Evolutionary conservation across 2,329 filamentous ascomycete species (phyloP).

Genomic region (Coccinonectria pachysandricola): DNA sequence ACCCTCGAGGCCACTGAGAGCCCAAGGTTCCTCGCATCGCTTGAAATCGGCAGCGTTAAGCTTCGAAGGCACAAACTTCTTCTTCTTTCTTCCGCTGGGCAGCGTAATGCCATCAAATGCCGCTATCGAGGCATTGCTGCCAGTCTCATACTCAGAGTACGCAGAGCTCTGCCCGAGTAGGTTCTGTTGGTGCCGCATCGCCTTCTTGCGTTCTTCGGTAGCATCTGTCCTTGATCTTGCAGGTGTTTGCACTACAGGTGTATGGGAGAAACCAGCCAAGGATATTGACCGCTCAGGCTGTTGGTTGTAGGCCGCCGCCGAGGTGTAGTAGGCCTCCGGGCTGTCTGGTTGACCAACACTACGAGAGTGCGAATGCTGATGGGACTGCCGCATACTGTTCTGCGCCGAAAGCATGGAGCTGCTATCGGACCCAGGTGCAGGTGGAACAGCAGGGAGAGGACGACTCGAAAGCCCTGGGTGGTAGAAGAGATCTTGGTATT

Average conservation of each 20-base stretch:
- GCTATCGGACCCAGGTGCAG: conserved; percentile 51
- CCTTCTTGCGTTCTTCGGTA: conserved; percentile 54
- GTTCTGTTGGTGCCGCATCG: conserved; percentile 43
- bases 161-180: conserved; percentile 38
- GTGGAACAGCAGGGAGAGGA: conserved; percentile 53
- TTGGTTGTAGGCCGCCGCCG: conserved; percentile 25
- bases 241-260: conserved; percentile 70
- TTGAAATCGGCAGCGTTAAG: conserved; percentile 71
- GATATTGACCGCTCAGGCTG: conserved; percentile 67
- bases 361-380: conserved; percentile 39
- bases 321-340: conserved; percentile 41
- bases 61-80: conserved; percentile 78
- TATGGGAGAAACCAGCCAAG: conserved; percentile 69
- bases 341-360: conserved; percentile 28
- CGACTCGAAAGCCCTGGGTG: conserved; percentile 66
- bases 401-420: conserved; percentile 40
- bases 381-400: conserved; percentile 29
- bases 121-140: conserved; percentile 40
- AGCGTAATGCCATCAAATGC: conserved; percentile 77
- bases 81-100: conserved; percentile 66
- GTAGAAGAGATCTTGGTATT: conserved; percentile 86
- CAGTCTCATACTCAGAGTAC: conserved; percentile 48
- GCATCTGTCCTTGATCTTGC: conserved; percentile 91
- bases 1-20: conserved; percentile 71
- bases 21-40: conserved; percentile 85